Percentiles rank a stretch among this genome's conserved stretches.
Conservation (phyloP, 176 grass and related monocot genomes). For the Bothriochloa decipiens region DNA sequence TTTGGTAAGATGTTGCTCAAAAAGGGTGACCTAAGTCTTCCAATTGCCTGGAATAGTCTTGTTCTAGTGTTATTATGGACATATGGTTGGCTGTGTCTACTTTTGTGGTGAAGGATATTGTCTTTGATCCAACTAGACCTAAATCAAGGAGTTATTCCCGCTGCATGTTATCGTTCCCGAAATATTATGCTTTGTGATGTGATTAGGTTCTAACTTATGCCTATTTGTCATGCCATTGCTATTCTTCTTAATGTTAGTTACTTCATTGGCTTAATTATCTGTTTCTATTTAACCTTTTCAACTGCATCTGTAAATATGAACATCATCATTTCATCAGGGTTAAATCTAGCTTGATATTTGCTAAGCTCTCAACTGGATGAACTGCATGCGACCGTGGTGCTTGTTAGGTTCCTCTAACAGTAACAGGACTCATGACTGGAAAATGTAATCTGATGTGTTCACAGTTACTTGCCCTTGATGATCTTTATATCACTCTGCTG, state of each 20-base stretch:
- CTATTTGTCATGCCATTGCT: neutral
- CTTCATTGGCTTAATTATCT: neutral
- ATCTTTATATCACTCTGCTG: neutral
- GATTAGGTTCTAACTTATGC: conserved; percentile 37
- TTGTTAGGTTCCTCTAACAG: conserved; percentile 29
- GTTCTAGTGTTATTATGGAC: conserved; percentile 36
- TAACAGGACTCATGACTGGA: neutral
- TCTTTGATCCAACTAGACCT: conserved; percentile 27
- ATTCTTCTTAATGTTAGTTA: conserved; percentile 17
- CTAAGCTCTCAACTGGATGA: neutral
- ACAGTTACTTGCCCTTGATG: neutral
- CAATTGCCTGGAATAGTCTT: conserved; percentile 1
- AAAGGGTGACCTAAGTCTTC: conserved; percentile 1
- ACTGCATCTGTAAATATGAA: conserved; percentile 12
- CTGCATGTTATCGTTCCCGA: conserved; percentile 15
- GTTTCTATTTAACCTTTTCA: neutral
- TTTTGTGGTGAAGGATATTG: conserved; percentile 13
- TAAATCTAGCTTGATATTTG: neutral
- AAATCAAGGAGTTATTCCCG: conserved; percentile 11
- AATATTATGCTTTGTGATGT: conserved; percentile 28
- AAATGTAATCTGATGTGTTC: neutral
- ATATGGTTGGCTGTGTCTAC: conserved; percentile 26
- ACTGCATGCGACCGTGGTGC: neutral
- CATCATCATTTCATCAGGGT: neutral
- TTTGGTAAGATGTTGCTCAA: conserved; percentile 21